Percentiles rank a stretch among this genome's conserved stretches.
phyloP scores from a whole-genome alignment of 2,329 filamentous ascomycete species.

The Aspergillus fischeri region DNA sequence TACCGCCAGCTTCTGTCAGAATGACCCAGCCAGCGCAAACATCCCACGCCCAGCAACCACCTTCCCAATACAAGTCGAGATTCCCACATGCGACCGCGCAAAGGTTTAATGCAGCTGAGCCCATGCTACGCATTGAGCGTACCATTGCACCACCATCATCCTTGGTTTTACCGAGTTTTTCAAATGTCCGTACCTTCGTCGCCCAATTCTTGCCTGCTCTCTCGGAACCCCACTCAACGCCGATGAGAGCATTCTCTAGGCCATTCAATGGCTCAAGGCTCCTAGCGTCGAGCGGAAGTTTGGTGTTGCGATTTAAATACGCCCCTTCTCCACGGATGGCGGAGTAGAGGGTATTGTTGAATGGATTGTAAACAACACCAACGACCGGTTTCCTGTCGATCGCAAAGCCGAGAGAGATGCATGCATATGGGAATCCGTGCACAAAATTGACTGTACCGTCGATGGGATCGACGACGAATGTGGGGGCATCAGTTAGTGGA shows the following conservation, averaged over 20 bases:
- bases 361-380: constrained; percentile 60
- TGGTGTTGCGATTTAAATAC: constrained; percentile 38
- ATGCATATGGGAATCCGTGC: constrained; percentile 57
- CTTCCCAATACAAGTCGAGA: constrained; percentile 63
- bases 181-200: constrained; percentile 54
- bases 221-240: constrained; percentile 60
- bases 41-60: constrained; percentile 64
- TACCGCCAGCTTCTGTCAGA: constrained; percentile 56
- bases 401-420: constrained; percentile 56
- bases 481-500: constrained; percentile 50
- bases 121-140: constrained; percentile 54
- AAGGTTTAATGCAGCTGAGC: constrained; percentile 58
- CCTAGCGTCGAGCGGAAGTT: constrained; percentile 45
- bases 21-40: constrained; percentile 62
- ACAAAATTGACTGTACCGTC: constrained; percentile 65
- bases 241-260: constrained; percentile 51
- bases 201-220: constrained; percentile 54
- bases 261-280: constrained; percentile 44
- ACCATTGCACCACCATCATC: constrained; percentile 59
- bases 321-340: constrained; percentile 55
- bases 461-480: constrained; percentile 61
- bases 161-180: constrained; percentile 43
- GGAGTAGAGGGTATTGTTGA: constrained; percentile 52
- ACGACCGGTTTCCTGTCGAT: constrained; percentile 49
- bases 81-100: constrained; percentile 56